phyloP scores from a whole-genome alignment of 2,329 filamentous ascomycete genomes.

The Trematosphaeria pertusa region DNA sequence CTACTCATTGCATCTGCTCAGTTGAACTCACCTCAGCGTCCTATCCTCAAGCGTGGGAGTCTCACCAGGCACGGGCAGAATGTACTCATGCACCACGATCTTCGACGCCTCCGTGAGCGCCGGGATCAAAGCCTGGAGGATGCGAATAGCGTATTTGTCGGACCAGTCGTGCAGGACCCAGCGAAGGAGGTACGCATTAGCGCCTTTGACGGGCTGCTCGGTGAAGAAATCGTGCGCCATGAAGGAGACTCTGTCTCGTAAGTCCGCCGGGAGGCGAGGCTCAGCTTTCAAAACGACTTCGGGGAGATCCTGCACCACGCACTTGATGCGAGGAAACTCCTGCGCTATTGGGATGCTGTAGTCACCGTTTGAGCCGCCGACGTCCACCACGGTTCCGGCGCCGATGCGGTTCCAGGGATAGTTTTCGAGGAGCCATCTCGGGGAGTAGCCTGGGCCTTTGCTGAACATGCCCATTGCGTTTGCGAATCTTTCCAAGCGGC shows the following conservation, averaged over 20 bases:
- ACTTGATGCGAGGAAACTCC: not conserved
- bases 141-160: slow-evolving; percentile 12
- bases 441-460: slow-evolving; percentile 7
- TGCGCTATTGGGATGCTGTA: slow-evolving; percentile 5
- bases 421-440: slow-evolving; percentile 5
- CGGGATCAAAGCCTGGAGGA: slow-evolving; percentile 11
- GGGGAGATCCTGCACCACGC: slow-evolving; percentile 9
- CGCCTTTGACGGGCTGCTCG: slow-evolving; percentile 8
- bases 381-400: slow-evolving; percentile 5
- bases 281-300: not conserved
- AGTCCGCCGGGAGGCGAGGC: not conserved
- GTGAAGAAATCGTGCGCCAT: slow-evolving; percentile 14
- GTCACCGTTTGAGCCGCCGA: slow-evolving; percentile 10
- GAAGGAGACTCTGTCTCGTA: slow-evolving; percentile 4
- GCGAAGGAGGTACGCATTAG: slow-evolving; percentile 59
- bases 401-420: not conserved
- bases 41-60: not conserved
- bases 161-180: slow-evolving; percentile 63
- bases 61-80: slow-evolving; percentile 5
- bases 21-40: not conserved
- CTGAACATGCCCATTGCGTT: slow-evolving; percentile 5
- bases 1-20: not conserved
- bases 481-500: slow-evolving; percentile 3
- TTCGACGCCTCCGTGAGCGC: slow-evolving; percentile 5
- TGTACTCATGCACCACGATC: slow-evolving; percentile 11